Percentiles rank a stretch among this genome's conserved stretches.
Conservation (phyloP, 2,329 filamentous ascomycete species). For the Penicillium sp. region DNA sequence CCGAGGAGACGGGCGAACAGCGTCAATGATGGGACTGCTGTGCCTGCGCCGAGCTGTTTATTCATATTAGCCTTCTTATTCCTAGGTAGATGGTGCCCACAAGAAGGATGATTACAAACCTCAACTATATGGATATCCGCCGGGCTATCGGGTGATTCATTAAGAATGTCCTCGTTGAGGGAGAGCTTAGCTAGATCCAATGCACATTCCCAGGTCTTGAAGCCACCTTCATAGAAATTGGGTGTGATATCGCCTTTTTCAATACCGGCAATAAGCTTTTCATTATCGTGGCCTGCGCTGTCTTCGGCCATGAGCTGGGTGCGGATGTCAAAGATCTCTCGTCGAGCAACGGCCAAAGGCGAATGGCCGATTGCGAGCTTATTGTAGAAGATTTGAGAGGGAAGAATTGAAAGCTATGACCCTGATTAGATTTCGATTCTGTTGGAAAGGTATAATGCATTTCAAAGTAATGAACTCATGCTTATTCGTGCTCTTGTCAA, state of each 20-base stretch:
- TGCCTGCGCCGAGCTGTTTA: constrained; percentile 60
- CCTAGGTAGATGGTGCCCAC: not conserved
- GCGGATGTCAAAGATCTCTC: constrained; percentile 62
- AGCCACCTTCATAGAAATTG: constrained; percentile 64
- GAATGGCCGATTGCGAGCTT: constrained; percentile 44
- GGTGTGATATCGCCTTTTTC: constrained; percentile 57
- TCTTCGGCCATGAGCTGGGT: constrained; percentile 62
- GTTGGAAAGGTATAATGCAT: not conserved
- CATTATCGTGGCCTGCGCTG: constrained; percentile 41
- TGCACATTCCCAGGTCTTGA: constrained; percentile 68
- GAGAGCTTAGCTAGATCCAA: constrained; percentile 53
- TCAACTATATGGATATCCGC: constrained; percentile 41
- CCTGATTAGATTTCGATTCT: constrained; percentile 5
- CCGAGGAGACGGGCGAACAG: constrained; percentile 52
- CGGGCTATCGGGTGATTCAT: constrained; percentile 8
- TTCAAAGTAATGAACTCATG: not conserved
- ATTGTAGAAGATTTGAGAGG: constrained; percentile 60
- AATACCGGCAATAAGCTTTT: constrained; percentile 47
- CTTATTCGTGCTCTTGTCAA: not conserved
- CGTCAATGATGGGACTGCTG: constrained; percentile 56
- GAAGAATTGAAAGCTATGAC: constrained; percentile 51
- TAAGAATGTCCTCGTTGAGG: constrained; percentile 14
- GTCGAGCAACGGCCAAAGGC: constrained; percentile 46
- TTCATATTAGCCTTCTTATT: not conserved
- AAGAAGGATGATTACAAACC: constrained; percentile 22